These are phyloP conservation scores for Pharus latifolius DNA, from an alignment of 176 grass and related monocot species.

Conservation along the genomic window DNA sequence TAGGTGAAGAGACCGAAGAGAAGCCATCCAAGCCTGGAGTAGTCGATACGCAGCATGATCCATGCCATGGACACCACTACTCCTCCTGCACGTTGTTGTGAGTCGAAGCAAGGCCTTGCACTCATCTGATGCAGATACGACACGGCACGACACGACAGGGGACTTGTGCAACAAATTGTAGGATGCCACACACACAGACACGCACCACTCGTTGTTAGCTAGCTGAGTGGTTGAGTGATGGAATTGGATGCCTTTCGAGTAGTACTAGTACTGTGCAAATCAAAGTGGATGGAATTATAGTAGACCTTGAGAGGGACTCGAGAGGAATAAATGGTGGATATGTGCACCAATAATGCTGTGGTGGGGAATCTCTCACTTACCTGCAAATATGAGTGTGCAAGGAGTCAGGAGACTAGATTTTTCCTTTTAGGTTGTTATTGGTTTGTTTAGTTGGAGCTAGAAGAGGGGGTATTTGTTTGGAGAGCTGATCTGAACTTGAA, in stretches of 20 bases:
- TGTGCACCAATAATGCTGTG: too few species aligned
- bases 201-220: too few species aligned
- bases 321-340: too few species aligned
- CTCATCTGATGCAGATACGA: constrained; percentile 18
- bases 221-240: constrained; percentile 34
- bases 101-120: constrained; percentile 22
- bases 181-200: too few species aligned
- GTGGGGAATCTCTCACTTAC: too few species aligned
- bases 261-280: background rate
- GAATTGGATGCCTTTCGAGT: constrained; percentile 6
- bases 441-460: background rate
- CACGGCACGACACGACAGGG: background rate
- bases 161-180: too few species aligned
- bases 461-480: background rate
- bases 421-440: too few species aligned
- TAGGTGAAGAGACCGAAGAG: constrained; percentile 36
- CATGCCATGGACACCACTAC: constrained; percentile 39
- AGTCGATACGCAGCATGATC: constrained; percentile 35
- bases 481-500: constrained; percentile 42
- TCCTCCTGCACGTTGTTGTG: constrained; percentile 5
- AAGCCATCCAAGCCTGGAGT: constrained; percentile 37
- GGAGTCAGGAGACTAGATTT: too few species aligned
- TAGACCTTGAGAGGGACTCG: too few species aligned
- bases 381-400: too few species aligned
- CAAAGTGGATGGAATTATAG: background rate